Base-by-base conservation (phyloP, 148 eudicot genomes). In the Vaccinium vitisidaea region DNA sequence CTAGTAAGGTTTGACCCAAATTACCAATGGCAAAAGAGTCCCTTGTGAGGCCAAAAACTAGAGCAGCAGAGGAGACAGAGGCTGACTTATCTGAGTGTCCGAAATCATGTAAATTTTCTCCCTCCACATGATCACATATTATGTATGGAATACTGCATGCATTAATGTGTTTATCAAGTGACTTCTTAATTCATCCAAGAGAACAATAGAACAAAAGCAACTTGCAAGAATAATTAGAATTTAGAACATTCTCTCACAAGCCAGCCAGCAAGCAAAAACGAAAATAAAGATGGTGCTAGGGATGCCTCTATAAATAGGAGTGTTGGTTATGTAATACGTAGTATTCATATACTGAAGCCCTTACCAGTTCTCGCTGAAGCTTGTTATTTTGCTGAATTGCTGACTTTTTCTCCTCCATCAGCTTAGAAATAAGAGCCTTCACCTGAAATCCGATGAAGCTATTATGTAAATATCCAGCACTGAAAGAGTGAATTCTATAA, bases 341-440 rank as follows among this genome's bases (percentile, higher is more conserved):
- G 21, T 12, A 59, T 46, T 61, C 23, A 77, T 43, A 86, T 32
- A 59, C 14, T 77, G 43, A 83, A 77, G 53, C 21, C 18, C 88
- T 75, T 92, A 95, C 98, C 97, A 95, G 67, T 90, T 94, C 98
- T 85, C 92, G 94, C 83, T 85, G 92, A 87, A 95, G 94, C 92
- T 87, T 93, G 83, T 83, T 88, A 71, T 82, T 93, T 88, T 88
- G 94, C 88, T 93, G 92, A 85, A 92, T 82, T 76, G 92, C 93
- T 80, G 90, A 84, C 75, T 86, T 90, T 83, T 89, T 93, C 91
- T 95, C 98, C 80, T 94, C 95, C 2, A 87, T 87, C 91, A 95
- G 91, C 94, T 86, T 93, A 36, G 91, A 78, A 82, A 95, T 89
- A 71, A 89, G 81, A 74, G 92, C 88, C 56, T 85, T 92, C 55